Conservation (phyloP, 2,329 filamentous ascomycete species). For the Nothopassalora personata region DNA sequence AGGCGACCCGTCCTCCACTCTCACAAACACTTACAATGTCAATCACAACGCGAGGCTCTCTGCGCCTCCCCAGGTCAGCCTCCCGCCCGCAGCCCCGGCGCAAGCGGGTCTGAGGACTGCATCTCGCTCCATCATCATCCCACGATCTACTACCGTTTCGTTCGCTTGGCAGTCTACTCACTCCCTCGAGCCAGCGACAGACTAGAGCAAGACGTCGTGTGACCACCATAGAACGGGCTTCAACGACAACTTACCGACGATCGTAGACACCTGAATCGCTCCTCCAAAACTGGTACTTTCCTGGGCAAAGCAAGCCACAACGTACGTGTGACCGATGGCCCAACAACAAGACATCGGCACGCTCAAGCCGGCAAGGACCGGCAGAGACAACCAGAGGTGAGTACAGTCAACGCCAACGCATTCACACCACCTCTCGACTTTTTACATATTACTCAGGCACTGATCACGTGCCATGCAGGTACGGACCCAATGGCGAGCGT, state of each 20-base stretch:
- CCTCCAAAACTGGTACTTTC: conserved; percentile 16
- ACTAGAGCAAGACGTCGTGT: conserved; percentile 7
- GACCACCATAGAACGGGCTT: conserved; percentile 8
- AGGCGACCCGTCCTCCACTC: background rate
- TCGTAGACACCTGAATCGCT: conserved; percentile 3
- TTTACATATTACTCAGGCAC: background rate
- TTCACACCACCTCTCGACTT: background rate
- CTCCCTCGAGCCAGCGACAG: conserved; percentile 7
- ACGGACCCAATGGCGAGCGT: conserved; percentile 85
- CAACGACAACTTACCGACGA: background rate
- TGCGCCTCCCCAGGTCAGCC: conserved; percentile 39
- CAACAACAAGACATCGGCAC: conserved; percentile 38
- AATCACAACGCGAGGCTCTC: conserved; percentile 25
- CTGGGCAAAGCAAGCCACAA: conserved; percentile 11
- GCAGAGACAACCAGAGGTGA: conserved; percentile 68
- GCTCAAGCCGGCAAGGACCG: conserved; percentile 62
- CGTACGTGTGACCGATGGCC: conserved; percentile 36
- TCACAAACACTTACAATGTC: conserved; percentile 25
- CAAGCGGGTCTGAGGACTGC: conserved; percentile 44
- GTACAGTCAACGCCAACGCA: background rate
- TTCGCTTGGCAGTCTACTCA: conserved; percentile 15
- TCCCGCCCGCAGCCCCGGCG: conserved; percentile 46
- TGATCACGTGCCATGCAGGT: conserved; percentile 52
- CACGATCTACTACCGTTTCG: conserved; percentile 28
- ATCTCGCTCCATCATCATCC: conserved; percentile 5